Base-by-base conservation (phyloP, 2,329 filamentous ascomycete species). In the Aspergillus fructus region DNA sequence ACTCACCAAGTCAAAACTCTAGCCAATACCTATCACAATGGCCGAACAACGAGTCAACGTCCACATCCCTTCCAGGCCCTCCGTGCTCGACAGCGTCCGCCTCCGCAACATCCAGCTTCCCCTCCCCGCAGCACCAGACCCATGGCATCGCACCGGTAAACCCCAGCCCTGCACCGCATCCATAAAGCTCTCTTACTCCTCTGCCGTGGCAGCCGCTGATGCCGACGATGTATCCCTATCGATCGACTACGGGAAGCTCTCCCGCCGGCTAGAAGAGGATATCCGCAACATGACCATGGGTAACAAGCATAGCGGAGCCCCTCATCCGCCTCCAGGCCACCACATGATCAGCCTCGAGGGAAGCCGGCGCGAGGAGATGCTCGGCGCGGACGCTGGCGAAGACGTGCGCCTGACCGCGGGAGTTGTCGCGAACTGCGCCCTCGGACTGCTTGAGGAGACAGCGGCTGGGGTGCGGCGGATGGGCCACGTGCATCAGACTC, bases 221-320 rank as follows among this genome's bases (percentile, higher is more conserved):
- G 69, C 71, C 33, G 79, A 81, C 55, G 73, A 79, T 58, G 75
- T 80, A 54, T 74, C 71, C 12, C 66, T 76, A 12, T 78, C 78
- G 1, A 66, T 81, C 21, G 76, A 78, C 62, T 81, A 81, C 64
- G 78, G 78, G 37, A 78, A 77, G 59, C 68, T 80, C 17, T 80
- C 76, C 64, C 75, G 77, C 37, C 72, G 69, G 8, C 63, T 80
- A 40, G 70, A 74, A 40, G 58, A 64, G n/a, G 69, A 70, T 39
- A 62, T 76, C 34, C 68, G 64, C 49, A 62, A 70, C 50, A 66
- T 71, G 58, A 67, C 45, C 19, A 4, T 30, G 27, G n/a, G 27
- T n/a, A 34, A 64, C 19, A 64, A 66, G 27, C 59, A 64, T 5
- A 47, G 60, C 6, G 64, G 64, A 8, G 59, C 27, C 9, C 27